These are phyloP conservation scores for Hyphopichia pseudoburtonii DNA, from an alignment of 1,139 yeast species.

Conservation along the genomic window DNA sequence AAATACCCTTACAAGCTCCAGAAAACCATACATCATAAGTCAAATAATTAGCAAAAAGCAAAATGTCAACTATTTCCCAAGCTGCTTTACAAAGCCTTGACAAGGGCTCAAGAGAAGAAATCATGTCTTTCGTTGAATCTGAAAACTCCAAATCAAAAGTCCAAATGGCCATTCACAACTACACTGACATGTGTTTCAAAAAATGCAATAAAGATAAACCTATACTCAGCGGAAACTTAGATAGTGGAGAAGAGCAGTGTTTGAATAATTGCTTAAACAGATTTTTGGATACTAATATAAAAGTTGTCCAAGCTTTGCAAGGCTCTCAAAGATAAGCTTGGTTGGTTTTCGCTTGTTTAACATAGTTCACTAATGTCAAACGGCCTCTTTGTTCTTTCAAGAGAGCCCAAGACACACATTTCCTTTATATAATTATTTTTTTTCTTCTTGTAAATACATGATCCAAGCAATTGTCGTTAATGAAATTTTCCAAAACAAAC, in stretches of 20 bases:
- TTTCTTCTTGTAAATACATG: too few relatives aligned
- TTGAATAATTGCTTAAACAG: constrained; percentile 79
- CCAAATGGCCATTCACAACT: constrained; percentile 79
- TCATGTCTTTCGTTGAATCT: constrained; percentile 71
- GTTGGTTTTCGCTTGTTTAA: too few relatives aligned
- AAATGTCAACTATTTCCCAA: constrained; percentile 63
- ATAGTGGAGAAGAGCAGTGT: constrained; percentile 65
- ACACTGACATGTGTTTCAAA: constrained; percentile 88
- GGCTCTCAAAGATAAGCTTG: constrained; percentile 26
- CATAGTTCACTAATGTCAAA: too few relatives aligned
- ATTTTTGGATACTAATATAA: constrained; percentile 83
- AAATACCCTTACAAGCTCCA: too few relatives aligned
- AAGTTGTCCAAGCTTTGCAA: constrained; percentile 63
- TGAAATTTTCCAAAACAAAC: too few relatives aligned
- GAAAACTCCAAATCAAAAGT: constrained; percentile 89
- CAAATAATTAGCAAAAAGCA: too few relatives aligned
- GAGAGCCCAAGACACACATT: too few relatives aligned
- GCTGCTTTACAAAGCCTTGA: constrained; percentile 65
- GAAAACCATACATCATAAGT: too few relatives aligned
- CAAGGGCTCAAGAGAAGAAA: constrained; percentile 70
- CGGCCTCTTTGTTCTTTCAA: too few relatives aligned
- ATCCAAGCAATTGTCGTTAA: too few relatives aligned
- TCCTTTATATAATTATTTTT: too few relatives aligned
- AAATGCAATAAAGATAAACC: constrained; percentile 64
- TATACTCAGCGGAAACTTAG: constrained; percentile 53